Evolutionary conservation across 2,329 filamentous ascomycete species (phyloP), one percentile per base, ranked within the genome.

Genomic region (Hymenotorrendiella dingleyae): DNA sequence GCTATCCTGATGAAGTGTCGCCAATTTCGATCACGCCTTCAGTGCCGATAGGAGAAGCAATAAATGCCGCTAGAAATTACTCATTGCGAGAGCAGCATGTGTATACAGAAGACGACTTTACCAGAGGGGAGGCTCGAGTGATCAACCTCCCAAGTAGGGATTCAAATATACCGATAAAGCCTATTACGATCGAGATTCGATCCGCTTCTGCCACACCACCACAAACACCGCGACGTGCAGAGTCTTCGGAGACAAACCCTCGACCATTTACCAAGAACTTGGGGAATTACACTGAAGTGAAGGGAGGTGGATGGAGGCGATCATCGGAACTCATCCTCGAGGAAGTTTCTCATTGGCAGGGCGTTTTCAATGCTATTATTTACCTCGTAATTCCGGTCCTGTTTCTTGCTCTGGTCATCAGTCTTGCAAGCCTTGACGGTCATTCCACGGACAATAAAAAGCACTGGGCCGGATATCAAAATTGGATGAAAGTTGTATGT

Each of bases 401-500:
- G n/a, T 42, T 46, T 26, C 27, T 42, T 20, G 35, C 29, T 7
- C 39, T 46, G 21, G 39, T 24, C 7, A 39, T 46, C n/a, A 24
- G 17, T 19, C 28, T 46, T 7, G 39, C 34, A 19, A 36, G 23
- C 30, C 20, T 42, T 16, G 23, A 46, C 39, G 40, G 37, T 11
- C 40, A 42, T 4, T 23, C 43, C 6, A 46, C 43, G 6, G 16
- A 35, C 12, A 20, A 42, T 3, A 38, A 33, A n/a, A 36, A 30
- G n/a, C 14, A 26, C 27, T 46, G 43, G 43, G 21, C 14, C 4
- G n/a, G 19, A 23, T 45, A 36, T 28, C 30, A 36, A 12, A 40
- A 45, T 36, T 29, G 26, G 36, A 45, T 36, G 42, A n/a, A 23
- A 22, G 23, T 45, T 28, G 43, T 45, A 42, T 22, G 33, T 37